Percentiles rank a stretch among this genome's conserved stretches.
Evolutionary conservation across 768 basidiomycete species (phyloP).

Genomic region (Russula virescens): DNA sequence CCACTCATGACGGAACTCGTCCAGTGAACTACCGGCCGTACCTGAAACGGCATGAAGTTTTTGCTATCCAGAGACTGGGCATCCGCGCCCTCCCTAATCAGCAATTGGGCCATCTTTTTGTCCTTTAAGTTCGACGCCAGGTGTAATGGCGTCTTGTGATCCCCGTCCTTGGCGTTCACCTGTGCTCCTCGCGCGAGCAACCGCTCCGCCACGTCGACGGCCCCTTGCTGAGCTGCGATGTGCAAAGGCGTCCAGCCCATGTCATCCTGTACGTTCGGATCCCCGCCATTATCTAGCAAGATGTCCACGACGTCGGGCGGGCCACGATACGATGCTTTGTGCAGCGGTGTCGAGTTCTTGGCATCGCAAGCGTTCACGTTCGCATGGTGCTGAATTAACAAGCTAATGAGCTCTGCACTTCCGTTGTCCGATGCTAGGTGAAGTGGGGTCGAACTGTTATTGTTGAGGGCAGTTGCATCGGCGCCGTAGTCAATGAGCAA

Average conservation of each 20-base stretch:
- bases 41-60: no score
- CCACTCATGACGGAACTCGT: no score
- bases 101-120: background rate
- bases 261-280: background rate
- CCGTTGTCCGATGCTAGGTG: background rate
- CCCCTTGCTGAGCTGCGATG: background rate
- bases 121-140: background rate
- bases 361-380: background rate
- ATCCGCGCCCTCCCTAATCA: background rate
- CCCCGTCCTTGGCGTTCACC: background rate
- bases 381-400: background rate
- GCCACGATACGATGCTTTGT: background rate
- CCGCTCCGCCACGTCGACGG: background rate
- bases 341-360: background rate
- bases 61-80: no score
- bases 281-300: background rate
- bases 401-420: background rate
- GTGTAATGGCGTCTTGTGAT: background rate
- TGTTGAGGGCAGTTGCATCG: background rate
- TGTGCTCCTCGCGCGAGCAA: background rate
- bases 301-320: background rate
- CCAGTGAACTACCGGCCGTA: no score
- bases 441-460: background rate
- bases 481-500: background rate
- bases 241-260: background rate